Percentiles rank a stretch among this genome's conserved stretches.
Evolutionary conservation across 768 basidiomycete genomes (phyloP).

Genomic region (Fomitopsis serialis): DNA sequence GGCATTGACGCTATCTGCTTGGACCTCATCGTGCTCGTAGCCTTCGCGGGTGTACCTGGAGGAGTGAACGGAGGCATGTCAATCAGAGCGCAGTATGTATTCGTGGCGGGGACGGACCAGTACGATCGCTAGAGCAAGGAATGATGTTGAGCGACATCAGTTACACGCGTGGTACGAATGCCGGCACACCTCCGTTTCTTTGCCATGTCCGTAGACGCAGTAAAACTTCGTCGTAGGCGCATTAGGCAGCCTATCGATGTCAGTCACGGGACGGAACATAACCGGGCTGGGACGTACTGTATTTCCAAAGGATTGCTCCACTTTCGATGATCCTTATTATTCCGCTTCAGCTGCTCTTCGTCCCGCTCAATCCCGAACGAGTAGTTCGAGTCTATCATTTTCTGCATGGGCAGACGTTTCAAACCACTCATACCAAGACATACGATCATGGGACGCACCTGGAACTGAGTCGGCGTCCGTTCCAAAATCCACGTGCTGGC

Average conservation of each 20-base stretch:
- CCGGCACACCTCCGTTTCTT: slow-evolving; percentile 83
- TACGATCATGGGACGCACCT: slow-evolving; percentile 34
- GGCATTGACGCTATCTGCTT: slow-evolving; percentile 37
- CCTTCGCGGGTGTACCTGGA: slow-evolving; percentile 66
- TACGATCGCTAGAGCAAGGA: slow-evolving; percentile 64
- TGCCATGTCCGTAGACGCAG: slow-evolving; percentile 93
- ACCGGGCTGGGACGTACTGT: slow-evolving; percentile 35
- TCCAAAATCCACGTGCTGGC: slow-evolving; percentile 76
- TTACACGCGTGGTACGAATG: not conserved
- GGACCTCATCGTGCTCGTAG: slow-evolving; percentile 60
- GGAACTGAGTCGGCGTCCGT: slow-evolving; percentile 79
- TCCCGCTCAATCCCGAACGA: slow-evolving; percentile 85
- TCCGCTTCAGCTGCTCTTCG: slow-evolving; percentile 53
- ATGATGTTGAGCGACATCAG: not conserved
- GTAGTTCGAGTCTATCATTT: slow-evolving; percentile 83
- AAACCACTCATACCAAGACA: not conserved
- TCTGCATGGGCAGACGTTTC: slow-evolving; percentile 30
- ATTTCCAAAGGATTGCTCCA: slow-evolving; percentile 92
- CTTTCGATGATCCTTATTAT: slow-evolving; percentile 71
- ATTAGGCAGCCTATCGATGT: slow-evolving; percentile 61
- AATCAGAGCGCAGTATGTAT: not conserved
- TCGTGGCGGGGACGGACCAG: slow-evolving; percentile 42
- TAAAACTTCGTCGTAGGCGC: slow-evolving; percentile 91
- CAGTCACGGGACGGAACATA: not conserved
- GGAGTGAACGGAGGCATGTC: not conserved